These are phyloP conservation scores for Pseudotsuga menziesii DNA, from an alignment of 75 land plant genomes.

Conservation along the genomic window DNA sequence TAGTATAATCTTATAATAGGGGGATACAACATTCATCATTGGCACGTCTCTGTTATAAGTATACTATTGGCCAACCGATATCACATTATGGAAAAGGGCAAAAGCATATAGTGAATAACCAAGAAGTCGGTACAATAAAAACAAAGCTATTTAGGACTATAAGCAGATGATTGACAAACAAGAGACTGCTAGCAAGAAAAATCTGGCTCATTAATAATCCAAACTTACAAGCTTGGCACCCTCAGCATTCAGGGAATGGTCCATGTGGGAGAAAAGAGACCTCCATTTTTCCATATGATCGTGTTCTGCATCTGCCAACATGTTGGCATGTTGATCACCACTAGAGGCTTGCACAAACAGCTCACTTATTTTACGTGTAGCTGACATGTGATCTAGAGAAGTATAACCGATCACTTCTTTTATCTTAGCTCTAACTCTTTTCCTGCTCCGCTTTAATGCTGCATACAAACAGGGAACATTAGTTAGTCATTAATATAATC, in stretches of 20 bases:
- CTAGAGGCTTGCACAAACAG: background rate
- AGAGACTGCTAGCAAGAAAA: background rate
- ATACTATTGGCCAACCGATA: background rate
- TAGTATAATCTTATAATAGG: background rate
- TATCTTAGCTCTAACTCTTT: conserved; percentile 34
- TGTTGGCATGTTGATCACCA: background rate
- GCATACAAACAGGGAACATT: background rate
- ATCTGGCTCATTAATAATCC: background rate
- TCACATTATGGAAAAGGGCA: background rate
- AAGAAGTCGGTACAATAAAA: background rate
- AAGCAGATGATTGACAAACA: background rate
- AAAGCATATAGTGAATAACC: background rate
- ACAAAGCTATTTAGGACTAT: background rate
- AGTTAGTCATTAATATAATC: background rate
- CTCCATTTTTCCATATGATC: conserved; percentile 32
- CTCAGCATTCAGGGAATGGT: conserved; percentile 27
- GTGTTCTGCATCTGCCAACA: background rate
- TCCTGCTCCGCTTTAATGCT: conserved; percentile 50
- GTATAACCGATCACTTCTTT: conserved; percentile 19
- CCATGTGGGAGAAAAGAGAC: conserved; percentile 37
- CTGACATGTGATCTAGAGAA: background rate
- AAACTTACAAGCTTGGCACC: conserved; percentile 27
- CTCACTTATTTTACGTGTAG: background rate
- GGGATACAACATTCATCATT: background rate
- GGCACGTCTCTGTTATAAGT: background rate